Evolutionary conservation across 257 asterid species (phyloP).

Genomic region (Fraxinus excelsior): DNA sequence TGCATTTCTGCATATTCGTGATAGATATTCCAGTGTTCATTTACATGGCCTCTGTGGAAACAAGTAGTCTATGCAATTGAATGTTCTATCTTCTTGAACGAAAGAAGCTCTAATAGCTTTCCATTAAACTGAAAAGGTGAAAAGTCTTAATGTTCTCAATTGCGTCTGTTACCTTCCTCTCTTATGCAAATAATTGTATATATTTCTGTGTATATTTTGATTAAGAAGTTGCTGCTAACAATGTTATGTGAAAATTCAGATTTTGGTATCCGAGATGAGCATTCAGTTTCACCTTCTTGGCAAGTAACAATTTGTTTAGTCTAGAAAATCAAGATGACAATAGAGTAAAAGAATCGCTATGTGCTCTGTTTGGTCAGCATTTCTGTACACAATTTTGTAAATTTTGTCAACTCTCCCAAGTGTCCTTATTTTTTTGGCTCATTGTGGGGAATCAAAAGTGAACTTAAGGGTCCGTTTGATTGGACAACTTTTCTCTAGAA

Average conservation of each 20-base stretch:
- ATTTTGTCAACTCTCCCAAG: background rate
- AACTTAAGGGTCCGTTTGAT: no score
- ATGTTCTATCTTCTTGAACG: background rate
- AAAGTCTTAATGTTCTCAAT: background rate
- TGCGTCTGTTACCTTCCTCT: background rate
- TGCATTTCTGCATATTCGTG: background rate
- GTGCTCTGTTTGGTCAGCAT: background rate
- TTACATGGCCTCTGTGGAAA: background rate
- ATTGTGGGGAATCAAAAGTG: background rate
- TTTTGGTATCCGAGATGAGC: background rate
- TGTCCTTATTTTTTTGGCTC: background rate
- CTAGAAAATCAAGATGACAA: background rate
- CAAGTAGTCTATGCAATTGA: background rate
- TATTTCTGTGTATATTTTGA: background rate
- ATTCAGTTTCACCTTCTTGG: background rate
- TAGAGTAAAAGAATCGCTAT: no score
- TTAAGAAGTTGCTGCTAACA: background rate
- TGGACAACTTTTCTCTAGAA: no score
- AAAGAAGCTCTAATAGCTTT: background rate
- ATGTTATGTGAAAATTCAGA: no score
- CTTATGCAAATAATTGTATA: background rate
- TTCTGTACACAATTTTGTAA: background rate
- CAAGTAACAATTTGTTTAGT: background rate
- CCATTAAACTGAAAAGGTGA: background rate
- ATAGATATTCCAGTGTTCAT: background rate